Evolutionary conservation across 2,329 filamentous ascomycete genomes (phyloP), one percentile per base, ranked within the genome.

Genomic region (Pseudogymnoascus sp.): DNA sequence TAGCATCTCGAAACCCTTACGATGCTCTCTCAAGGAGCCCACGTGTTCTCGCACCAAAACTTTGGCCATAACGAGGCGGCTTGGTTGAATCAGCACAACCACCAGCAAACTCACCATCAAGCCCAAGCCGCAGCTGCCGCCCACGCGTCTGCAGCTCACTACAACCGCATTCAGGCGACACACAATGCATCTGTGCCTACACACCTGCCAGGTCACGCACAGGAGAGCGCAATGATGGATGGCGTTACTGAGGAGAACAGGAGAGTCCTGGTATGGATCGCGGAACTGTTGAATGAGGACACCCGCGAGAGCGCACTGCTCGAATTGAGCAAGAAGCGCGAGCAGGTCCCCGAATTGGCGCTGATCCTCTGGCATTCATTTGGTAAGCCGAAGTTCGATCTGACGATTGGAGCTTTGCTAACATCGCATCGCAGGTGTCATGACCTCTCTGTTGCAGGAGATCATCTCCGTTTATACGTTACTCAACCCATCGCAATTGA

Each of bases 401-500:
- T 40, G n/a, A 38, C 60, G n/a, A 12, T 28, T 8, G 8, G 19
- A n/a, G 65, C 70, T 68, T 65, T 46, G 31, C 38, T 61, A 61
- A 66, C 60, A 66, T 68, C 67, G 71, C 63, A 63, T 64, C 68
- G 24, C 68, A 96, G 92, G 93, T 72, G 95, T 99, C 72, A 99
- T 99, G 95, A 97, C 95, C 53, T 96, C 92, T 62, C 82, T 99
- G 24, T 84, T 98, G 35, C 93, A 98, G 76, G 95, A 99, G 78
- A 99, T 99, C 74, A 99, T 99, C 73, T 97, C 93, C 10, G 95
- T 99, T 62, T 99, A 99, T 75, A 96, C 92, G 28, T 85, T 99
- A 4, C 85, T 99, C 70, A 99, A 96, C 75, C 95, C 95, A 5
- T 97, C 92, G 60, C 93, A 98, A 78, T 85, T 99, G 71, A 99